Base-by-base conservation (phyloP, 495 filamentous ascomycete species). In the Daldinia bambusicola region DNA sequence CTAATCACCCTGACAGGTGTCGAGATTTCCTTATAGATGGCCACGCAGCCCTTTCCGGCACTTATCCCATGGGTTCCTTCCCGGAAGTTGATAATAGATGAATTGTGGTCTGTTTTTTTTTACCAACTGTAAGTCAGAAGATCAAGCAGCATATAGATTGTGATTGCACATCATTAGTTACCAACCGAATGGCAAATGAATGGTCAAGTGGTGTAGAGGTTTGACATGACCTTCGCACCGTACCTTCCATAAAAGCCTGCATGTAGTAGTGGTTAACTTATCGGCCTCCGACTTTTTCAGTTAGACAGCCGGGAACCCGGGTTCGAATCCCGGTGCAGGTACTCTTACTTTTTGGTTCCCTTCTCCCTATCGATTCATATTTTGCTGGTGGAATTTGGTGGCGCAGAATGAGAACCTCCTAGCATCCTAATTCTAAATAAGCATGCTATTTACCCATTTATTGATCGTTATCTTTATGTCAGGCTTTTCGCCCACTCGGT, bases 231-330 rank as follows among this genome's bases (percentile, higher is more conserved):
- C 22, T 53, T 53, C 50, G 6, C 22, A 53, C n/a, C 50, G 14
- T 32, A 7, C 50, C 50, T 32, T 31, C 22, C 14, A 26, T 13
- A 50, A 14, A 55, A 40, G 51, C 71, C 68, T 55, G 51, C 45
- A 66, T 74, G 59, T 50, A 74, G 66, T 68, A 76, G 74, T 70
- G 74, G 68, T 76, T 69, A 76, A 74, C 71, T 76, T 61, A 59
- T 48, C 69, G 68, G 68, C 38, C 38, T 70, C 71, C 71, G 74
- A 74, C 16, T 31, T 3, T 20, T 22, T 43, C 34, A 20, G 34
- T 55, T 45, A 32, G 69, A 52, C 12, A 74, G 63, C 66, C 71
- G 68, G 60, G 37, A 41, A 52, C 71, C 43, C 59, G 71, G 71
- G 68, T 74, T 70, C 68, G 69, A 76, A 70, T 67, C 74, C 71